Percentiles rank a stretch among this genome's conserved stretches.
These are phyloP conservation scores for Aspergillus bombycis DNA, from an alignment of 2,329 filamentous ascomycete species.

Conservation along the genomic window DNA sequence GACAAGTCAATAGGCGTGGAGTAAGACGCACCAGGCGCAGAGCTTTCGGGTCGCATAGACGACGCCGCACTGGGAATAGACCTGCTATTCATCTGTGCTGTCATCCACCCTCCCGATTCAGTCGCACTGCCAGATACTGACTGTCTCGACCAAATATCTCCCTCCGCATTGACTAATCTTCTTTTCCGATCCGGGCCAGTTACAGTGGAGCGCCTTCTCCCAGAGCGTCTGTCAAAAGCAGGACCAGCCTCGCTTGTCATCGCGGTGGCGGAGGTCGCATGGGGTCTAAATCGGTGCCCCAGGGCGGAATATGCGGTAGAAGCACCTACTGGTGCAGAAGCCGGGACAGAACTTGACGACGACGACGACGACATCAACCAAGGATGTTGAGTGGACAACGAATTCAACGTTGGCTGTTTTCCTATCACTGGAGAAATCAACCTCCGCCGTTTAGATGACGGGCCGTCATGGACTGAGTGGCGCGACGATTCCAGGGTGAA, in stretches of 20 bases:
- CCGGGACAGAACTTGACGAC: constrained; percentile 22
- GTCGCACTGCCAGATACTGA: constrained; percentile 14
- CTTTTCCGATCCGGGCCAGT: constrained; percentile 45
- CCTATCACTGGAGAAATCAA: constrained; percentile 31
- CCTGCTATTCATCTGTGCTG: constrained; percentile 27
- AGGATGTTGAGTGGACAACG: constrained; percentile 1
- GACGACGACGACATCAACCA: constrained; percentile 29
- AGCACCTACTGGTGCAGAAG: constrained; percentile 15
- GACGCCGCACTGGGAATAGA: constrained; percentile 27
- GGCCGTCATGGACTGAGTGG: constrained; percentile 37
- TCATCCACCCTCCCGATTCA: constrained; percentile 19
- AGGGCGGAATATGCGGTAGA: constrained; percentile 15
- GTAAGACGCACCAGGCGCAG: constrained; percentile 32
- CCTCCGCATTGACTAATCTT: constrained; percentile 41
- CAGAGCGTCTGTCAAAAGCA: constrained; percentile 19
- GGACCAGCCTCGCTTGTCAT: constrained; percentile 22
- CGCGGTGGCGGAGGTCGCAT: constrained; percentile 20
- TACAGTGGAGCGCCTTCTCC: constrained; percentile 26
- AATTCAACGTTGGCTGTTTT: constrained; percentile 11
- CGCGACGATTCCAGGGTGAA: constrained; percentile 28
- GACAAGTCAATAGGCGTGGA: constrained; percentile 39
- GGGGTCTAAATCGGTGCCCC: constrained; percentile 12
- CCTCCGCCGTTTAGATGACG: constrained; percentile 37
- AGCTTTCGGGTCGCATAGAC: constrained; percentile 14
- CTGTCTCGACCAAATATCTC: constrained; percentile 29